phyloP scores from a whole-genome alignment of 352 stramenopile species.

The Hyaloperonospora arabidopsidis region DNA sequence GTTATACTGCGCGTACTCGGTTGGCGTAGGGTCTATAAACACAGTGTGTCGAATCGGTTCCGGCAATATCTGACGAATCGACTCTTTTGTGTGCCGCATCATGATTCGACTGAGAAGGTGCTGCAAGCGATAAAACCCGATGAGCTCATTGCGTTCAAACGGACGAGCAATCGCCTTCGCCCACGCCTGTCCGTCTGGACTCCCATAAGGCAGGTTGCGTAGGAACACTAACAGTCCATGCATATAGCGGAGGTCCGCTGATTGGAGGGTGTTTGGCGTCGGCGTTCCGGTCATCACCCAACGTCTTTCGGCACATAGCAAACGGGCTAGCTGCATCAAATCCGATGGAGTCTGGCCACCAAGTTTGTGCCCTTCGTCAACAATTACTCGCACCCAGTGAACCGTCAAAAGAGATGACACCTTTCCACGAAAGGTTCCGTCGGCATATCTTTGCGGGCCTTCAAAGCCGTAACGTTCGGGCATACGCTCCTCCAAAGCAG shows the following conservation, averaged over 20 bases:
- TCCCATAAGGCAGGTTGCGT: constrained; percentile 80
- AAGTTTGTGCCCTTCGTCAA: constrained; percentile 94
- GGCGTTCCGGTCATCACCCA: constrained; percentile 98
- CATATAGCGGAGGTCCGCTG: constrained; percentile 82
- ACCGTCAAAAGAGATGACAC: constrained; percentile 54
- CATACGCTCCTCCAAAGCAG: constrained; percentile 48
- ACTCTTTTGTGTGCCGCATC: constrained; percentile 92
- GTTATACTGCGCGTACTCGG: constrained; percentile 70
- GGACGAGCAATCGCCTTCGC: constrained; percentile 64
- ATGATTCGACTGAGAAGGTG: constrained; percentile 87
- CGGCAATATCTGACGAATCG: constrained; percentile 64
- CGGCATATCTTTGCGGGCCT: constrained; percentile 40
- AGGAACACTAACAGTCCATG: constrained; percentile 89
- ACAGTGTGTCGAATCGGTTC: constrained; percentile 41
- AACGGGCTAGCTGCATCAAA: constrained; percentile 75
- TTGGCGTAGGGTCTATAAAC: constrained; percentile 56
- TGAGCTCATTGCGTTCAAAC: constrained; percentile 52
- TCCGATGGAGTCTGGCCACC: constrained; percentile 53
- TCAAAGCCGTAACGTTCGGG: constrained; percentile 71
- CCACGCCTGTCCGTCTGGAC: constrained; percentile 62
- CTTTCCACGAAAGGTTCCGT: constrained; percentile 45
- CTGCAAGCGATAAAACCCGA: constrained; percentile 67
- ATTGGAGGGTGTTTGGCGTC: constrained; percentile 84
- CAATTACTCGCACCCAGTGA: constrained; percentile 87
- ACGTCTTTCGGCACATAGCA: constrained; percentile 75